Evolutionary conservation across 2,329 filamentous ascomycete species (phyloP).

Genomic region (Graphiopsis chlorocephala): DNA sequence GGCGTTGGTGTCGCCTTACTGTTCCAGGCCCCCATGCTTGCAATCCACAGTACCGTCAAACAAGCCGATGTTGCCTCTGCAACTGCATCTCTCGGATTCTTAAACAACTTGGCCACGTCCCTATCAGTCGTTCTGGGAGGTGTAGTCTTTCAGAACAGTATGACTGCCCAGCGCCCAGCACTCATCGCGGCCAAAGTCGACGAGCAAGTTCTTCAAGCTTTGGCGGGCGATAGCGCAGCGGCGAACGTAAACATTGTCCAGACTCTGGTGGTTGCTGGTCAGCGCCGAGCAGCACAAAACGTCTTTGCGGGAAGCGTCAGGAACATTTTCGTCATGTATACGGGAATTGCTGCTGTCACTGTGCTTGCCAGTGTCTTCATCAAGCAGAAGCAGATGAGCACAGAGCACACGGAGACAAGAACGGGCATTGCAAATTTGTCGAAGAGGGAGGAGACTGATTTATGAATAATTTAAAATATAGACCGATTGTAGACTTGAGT

Average conservation of each 20-base stretch:
- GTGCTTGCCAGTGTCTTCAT: constrained; percentile 47
- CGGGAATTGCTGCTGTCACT: constrained; percentile 40
- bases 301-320: constrained; percentile 51
- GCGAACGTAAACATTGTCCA: constrained; percentile 47
- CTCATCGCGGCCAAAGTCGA: constrained; percentile 22
- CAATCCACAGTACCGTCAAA: constrained; percentile 61
- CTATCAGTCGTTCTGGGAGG: constrained; percentile 70
- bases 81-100: constrained; percentile 65
- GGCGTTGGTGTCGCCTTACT: constrained; percentile 65
- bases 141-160: constrained; percentile 74
- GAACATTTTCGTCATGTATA: constrained; percentile 51
- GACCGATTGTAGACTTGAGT: background rate
- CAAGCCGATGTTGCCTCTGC: constrained; percentile 64
- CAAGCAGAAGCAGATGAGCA: constrained; percentile 44
- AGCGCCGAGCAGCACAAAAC: constrained; percentile 42
- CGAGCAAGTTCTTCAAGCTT: constrained; percentile 31
- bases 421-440: constrained; percentile 39
- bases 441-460: background rate
- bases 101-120: constrained; percentile 66
- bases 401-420: constrained; percentile 52
- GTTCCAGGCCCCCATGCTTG: constrained; percentile 67
- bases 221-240: constrained; percentile 45
- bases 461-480: background rate
- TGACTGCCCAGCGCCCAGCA: constrained; percentile 53
- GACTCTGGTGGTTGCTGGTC: constrained; percentile 37